Conservation (phyloP, 2,329 filamentous ascomycete genomes). For the Boeremia exigua region DNA sequence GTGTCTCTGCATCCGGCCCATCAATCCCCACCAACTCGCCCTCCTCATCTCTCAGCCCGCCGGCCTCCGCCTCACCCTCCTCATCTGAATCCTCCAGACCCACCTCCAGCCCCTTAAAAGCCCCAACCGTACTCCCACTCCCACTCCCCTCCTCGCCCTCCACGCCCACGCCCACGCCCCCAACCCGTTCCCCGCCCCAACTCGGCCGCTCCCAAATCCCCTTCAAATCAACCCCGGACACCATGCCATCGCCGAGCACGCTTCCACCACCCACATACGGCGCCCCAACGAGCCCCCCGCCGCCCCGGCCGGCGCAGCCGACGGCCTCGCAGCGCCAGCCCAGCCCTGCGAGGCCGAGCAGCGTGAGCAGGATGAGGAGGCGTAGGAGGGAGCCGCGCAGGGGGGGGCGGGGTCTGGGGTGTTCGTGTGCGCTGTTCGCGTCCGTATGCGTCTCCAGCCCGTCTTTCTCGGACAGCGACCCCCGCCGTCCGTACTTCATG, state of each 20-base stretch:
- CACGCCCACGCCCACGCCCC: background rate
- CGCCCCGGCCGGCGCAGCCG: background rate
- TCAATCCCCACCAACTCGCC: background rate
- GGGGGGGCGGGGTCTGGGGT: background rate
- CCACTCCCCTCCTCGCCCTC: background rate
- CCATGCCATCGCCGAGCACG: too few species aligned
- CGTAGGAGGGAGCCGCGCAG: background rate
- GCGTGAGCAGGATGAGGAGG: background rate
- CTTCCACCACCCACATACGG: background rate
- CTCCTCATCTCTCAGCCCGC: background rate
- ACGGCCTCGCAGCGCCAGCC: constrained; percentile 12
- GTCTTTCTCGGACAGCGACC: too few species aligned
- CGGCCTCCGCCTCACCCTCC: background rate
- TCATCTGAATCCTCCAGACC: too few species aligned
- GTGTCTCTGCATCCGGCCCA: background rate
- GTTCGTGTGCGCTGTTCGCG: too few species aligned
- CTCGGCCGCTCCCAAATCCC: background rate
- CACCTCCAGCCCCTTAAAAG: background rate
- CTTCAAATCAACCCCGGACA: background rate
- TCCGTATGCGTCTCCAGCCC: too few species aligned
- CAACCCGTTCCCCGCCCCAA: constrained; percentile 6
- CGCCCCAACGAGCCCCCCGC: background rate
- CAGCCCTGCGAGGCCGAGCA: background rate
- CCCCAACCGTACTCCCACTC: background rate
- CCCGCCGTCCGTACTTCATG: too few species aligned